phyloP scores from a whole-genome alignment of 352 stramenopile species.

The Peronospora belbahrii region DNA sequence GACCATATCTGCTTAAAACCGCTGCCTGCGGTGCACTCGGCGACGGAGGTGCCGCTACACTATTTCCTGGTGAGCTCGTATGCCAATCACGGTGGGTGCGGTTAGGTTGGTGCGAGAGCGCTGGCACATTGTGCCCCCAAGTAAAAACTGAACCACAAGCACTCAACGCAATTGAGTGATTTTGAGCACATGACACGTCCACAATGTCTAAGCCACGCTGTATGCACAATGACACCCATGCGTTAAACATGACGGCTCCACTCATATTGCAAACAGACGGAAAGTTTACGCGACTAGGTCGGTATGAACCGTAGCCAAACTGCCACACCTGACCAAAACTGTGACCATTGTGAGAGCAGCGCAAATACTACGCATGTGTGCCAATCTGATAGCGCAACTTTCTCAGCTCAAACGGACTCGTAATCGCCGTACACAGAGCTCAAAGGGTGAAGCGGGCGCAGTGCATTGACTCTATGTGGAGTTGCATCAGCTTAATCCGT shows the following conservation, averaged over 20 bases:
- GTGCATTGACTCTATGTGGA: slow-evolving; percentile 49
- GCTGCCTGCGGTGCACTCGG: slow-evolving; percentile 45
- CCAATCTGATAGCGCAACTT: slow-evolving; percentile 62
- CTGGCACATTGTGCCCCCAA: slow-evolving; percentile 64
- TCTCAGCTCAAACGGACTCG: slow-evolving; percentile 30
- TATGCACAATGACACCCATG: slow-evolving; percentile 53
- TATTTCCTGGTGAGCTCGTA: slow-evolving; percentile 10
- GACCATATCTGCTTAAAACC: slow-evolving; percentile 33
- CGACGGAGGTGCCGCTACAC: slow-evolving; percentile 14
- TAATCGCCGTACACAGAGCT: slow-evolving; percentile 58
- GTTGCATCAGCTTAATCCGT: slow-evolving; percentile 54
- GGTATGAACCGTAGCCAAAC: slow-evolving; percentile 66
- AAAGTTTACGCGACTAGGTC: slow-evolving; percentile 60
- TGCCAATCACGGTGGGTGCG: slow-evolving; percentile 2
- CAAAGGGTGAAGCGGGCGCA: slow-evolving; percentile 42
- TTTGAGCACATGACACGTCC: slow-evolving; percentile 61
- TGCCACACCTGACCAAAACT: slow-evolving; percentile 69
- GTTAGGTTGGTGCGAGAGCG: slow-evolving; percentile 41
- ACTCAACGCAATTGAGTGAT: slow-evolving; percentile 73
- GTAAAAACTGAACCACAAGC: slow-evolving; percentile 59
- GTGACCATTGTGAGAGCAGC: slow-evolving; percentile 43
- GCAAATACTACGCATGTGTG: slow-evolving; percentile 64
- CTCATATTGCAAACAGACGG: slow-evolving; percentile 15
- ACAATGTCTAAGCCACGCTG: slow-evolving; percentile 49
- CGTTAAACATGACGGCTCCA: slow-evolving; percentile 38